Conservation (phyloP, 108 stramenopile species). For the Cyclostephanos invisitatus region DNA sequence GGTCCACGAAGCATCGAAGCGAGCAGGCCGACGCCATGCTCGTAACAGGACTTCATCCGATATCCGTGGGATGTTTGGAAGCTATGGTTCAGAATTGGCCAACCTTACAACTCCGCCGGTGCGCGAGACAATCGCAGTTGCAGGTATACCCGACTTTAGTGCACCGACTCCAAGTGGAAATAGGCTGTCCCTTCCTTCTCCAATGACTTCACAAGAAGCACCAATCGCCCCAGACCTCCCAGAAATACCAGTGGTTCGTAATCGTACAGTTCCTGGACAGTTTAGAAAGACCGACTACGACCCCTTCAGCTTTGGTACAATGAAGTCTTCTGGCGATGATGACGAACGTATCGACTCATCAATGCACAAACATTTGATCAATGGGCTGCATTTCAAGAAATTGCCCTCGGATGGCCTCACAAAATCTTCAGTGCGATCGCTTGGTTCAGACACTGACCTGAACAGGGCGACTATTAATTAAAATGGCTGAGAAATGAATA, state of each 20-base stretch:
- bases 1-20: conserved; percentile 41
- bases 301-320: conserved; percentile 60
- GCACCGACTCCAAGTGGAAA: conserved; percentile 11
- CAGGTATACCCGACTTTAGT: conserved; percentile 27
- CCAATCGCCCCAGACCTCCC: conserved; percentile 31
- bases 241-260: conserved; percentile 47
- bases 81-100: conserved; percentile 25
- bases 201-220: conserved; percentile 6
- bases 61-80: conserved; percentile 53
- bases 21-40: conserved; percentile 44
- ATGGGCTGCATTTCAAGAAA: background rate
- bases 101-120: conserved; percentile 33
- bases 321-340: background rate
- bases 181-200: conserved; percentile 1
- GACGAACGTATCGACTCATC: background rate
- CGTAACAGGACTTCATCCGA: conserved; percentile 52
- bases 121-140: conserved; percentile 10
- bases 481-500: no score
- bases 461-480: background rate
- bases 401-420: background rate
- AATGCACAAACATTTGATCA: conserved; percentile 12
- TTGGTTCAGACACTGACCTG: background rate
- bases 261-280: conserved; percentile 76
- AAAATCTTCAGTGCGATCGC: background rate
- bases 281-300: conserved; percentile 70